Evolutionary conservation across 176 grass and related monocot species (phyloP).

Genomic region (Aegilops speltoides): DNA sequence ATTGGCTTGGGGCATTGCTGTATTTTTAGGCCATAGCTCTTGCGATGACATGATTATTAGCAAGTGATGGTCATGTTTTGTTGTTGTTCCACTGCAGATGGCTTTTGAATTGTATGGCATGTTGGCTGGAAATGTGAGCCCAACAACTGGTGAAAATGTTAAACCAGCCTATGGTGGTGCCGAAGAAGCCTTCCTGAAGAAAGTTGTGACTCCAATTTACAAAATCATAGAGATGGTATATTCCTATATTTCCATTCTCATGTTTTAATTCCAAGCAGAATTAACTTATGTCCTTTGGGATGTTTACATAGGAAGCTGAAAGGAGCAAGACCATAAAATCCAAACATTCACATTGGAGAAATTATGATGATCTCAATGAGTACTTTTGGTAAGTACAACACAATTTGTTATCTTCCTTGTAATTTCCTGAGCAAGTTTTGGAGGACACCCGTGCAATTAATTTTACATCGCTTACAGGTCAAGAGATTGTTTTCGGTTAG

Average conservation of each 20-base stretch:
- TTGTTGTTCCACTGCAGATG: conserved; percentile 59
- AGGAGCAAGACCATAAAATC: conserved; percentile 75
- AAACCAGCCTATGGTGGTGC: conserved; percentile 88
- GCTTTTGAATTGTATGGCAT: conserved; percentile 96
- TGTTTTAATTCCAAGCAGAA: not conserved
- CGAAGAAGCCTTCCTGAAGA: conserved; percentile 88
- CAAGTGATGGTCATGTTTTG: not conserved
- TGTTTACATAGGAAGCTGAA: conserved; percentile 69
- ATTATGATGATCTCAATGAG: conserved; percentile 96
- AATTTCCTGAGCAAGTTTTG: not conserved
- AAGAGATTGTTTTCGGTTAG: conserved; percentile 82
- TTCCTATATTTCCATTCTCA: conserved; percentile 23
- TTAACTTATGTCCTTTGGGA: conserved; percentile 22
- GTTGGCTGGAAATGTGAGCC: conserved; percentile 90
- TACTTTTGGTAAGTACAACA: conserved; percentile 78
- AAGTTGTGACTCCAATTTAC: conserved; percentile 96
- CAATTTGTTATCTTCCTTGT: conserved; percentile 11
- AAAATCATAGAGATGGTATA: conserved; percentile 68
- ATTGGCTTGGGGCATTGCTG: conserved; percentile 1
- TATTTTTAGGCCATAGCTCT: conserved; percentile 5
- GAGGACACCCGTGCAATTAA: conserved; percentile 22
- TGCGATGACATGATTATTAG: not conserved
- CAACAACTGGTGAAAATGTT: conserved; percentile 92
- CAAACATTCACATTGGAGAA: conserved; percentile 96
- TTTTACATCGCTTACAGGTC: conserved; percentile 53